Percentiles rank a stretch among this genome's conserved stretches.
Conservation (phyloP, 208 protist species). For the Crithidia expoeki region DNA sequence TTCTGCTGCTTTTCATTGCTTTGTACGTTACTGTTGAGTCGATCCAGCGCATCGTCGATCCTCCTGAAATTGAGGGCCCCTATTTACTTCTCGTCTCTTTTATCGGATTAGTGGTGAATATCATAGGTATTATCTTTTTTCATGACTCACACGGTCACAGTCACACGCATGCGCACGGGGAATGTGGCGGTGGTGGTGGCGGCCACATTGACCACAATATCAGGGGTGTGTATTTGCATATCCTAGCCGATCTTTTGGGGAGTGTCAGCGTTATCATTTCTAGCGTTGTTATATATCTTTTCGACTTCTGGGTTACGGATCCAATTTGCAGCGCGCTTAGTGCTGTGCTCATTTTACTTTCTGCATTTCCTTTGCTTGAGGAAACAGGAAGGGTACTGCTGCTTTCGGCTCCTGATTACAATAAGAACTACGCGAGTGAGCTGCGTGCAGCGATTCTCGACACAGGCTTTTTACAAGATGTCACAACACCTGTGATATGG, state of each 20-base stretch:
- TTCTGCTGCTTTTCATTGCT: constrained; percentile 82
- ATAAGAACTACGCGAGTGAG: constrained; percentile 27
- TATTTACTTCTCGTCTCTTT: constrained; percentile 84
- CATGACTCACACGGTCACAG: constrained; percentile 67
- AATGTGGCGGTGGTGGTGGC: constrained; percentile 34
- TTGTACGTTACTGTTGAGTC: constrained; percentile 83
- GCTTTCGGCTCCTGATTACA: constrained; percentile 39
- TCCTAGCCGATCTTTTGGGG: constrained; percentile 87
- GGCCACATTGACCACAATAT: constrained; percentile 78
- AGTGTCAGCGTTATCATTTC: constrained; percentile 89
- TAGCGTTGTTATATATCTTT: constrained; percentile 67
- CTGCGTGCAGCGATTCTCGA: constrained; percentile 30
- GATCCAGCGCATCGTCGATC: constrained; percentile 75
- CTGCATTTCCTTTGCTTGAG: constrained; percentile 75
- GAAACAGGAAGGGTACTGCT: constrained; percentile 83
- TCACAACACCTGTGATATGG: constrained; percentile 52
- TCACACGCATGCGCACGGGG: constrained; percentile 53
- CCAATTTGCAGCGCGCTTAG: constrained; percentile 82
- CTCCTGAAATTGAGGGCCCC: constrained; percentile 73
- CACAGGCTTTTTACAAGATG: constrained; percentile 37
- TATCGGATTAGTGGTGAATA: constrained; percentile 83
- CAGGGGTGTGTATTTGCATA: constrained; percentile 87
- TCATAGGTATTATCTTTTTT: constrained; percentile 86
- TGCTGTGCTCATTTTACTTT: constrained; percentile 66
- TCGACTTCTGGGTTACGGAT: constrained; percentile 67